Evolutionary conservation across 1,284 basidiomycete genomes (phyloP).

Genomic region (Malassezia furfur): DNA sequence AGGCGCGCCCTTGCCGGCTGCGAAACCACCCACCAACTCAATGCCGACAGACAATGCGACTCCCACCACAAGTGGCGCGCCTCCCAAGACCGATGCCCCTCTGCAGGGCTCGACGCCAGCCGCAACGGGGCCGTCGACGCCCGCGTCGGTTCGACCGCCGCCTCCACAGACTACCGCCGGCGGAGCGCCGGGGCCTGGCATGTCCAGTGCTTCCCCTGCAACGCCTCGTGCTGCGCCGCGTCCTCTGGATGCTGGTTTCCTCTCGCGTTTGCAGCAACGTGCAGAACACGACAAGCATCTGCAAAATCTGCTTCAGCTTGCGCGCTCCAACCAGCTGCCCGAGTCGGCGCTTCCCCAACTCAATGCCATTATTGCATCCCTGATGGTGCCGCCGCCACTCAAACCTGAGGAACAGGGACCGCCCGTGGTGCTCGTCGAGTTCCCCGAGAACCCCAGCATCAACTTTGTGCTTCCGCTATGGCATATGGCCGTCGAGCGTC

Average conservation of each 20-base stretch:
- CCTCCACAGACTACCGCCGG: too few species aligned
- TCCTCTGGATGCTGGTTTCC: conserved; percentile 10
- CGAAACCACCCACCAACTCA: too few species aligned
- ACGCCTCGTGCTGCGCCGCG: conserved; percentile 1
- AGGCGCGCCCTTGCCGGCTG: too few species aligned
- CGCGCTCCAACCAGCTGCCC: conserved; percentile 8
- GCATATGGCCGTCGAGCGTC: conserved; percentile 33
- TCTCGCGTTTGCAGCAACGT: conserved; percentile 11
- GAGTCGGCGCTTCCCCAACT: conserved; percentile 4
- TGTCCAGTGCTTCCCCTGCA: too few species aligned
- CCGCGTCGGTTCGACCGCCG: too few species aligned
- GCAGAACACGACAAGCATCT: conserved; percentile 14
- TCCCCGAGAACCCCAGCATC: conserved; percentile 42
- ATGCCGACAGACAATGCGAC: too few species aligned
- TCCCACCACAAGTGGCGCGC: too few species aligned
- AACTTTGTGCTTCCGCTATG: conserved; percentile 43
- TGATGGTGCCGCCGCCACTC: conserved; percentile 4
- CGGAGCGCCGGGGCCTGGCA: too few species aligned
- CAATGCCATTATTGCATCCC: conserved; percentile 12
- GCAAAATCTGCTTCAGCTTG: conserved; percentile 11
- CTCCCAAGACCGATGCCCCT: too few species aligned
- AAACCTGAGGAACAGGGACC: conserved; percentile 10
- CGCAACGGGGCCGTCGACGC: too few species aligned
- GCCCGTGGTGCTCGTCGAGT: conserved; percentile 44
- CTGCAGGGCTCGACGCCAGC: too few species aligned